Base-by-base conservation (phyloP, 164 flowering plant species). In the Saururus chinensis region DNA sequence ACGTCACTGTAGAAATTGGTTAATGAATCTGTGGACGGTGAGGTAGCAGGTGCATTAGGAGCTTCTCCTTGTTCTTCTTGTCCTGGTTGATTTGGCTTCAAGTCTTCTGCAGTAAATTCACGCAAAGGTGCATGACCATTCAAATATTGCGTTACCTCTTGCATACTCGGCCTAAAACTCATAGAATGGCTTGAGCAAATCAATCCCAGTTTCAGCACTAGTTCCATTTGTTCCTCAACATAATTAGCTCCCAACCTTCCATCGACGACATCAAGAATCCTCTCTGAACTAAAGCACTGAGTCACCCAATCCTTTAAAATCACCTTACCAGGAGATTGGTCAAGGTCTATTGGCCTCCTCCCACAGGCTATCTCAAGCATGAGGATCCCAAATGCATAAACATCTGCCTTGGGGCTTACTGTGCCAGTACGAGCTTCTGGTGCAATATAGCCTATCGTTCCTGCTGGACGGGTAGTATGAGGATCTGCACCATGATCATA, bases 401-500 rank as follows among this genome's bases (percentile, higher is more conserved):
- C 85, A 53, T 86, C 87, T 0, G 85, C 72, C 57, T 73, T 57
- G 20, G 82, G 64, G 0, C 74, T 77, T 9, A 82, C 75, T 70
- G 76, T 79, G 6, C 86, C 92, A 10, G 85, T 78, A 9, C 81
- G 62, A 0, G 85, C 67, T 74, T 86, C 88, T 19, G 88, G 92
- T 20, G 92, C 92, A 0, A 86, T 67, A 49, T 86, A 83, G 0
- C 92, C 92, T 19, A 82, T 51, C 0, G 92, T 86, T 20, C 92
- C 92, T 6, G 79, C 86, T 0, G 83, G 80, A 26, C 78, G 60
- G 2, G 86, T 80, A 0, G 92, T 83, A 20, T 66, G 52, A 2
- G 84, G 84, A 60, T 79, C 80, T 11, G 82, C 55, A 1, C 84
- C 92, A 48, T 78, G 92, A 55, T 83, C 85, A 52, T 83, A 80